Conservation (phyloP, 331 rosid genomes). For the Stylosanthes scabra region DNA sequence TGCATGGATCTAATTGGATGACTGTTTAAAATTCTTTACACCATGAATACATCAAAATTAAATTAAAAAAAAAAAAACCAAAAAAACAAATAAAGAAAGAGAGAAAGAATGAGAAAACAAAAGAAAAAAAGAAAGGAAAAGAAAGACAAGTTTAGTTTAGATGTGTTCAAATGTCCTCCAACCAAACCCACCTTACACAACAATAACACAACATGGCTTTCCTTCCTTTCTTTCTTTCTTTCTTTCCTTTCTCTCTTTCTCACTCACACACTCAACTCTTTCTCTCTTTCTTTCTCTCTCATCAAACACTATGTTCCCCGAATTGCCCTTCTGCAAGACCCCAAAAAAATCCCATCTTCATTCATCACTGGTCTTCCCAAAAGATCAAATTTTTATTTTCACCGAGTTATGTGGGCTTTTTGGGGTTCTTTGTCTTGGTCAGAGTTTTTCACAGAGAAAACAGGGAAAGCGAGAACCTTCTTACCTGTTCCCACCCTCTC, state of each 20-base stretch:
- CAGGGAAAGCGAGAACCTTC: slow-evolving; percentile 90
- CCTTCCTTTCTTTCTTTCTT: too few species aligned
- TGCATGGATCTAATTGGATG: too few species aligned
- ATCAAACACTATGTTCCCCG: slow-evolving; percentile 64
- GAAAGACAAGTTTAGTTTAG: slow-evolving; percentile 54
- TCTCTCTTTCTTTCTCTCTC: slow-evolving; percentile 49
- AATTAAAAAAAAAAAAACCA: slow-evolving; percentile 39
- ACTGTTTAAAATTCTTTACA: too few species aligned
- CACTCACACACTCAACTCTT: slow-evolving; percentile 30
- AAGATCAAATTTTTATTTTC: slow-evolving; percentile 66
- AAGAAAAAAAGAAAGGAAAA: slow-evolving; percentile 7
- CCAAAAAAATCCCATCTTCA: slow-evolving; percentile 97
- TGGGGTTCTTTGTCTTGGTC: slow-evolving; percentile 95
- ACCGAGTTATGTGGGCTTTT: slow-evolving; percentile 99
- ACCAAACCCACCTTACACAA: slow-evolving; percentile 77
- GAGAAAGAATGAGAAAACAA: slow-evolving; percentile 55
- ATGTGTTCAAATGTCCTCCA: slow-evolving; percentile 97
- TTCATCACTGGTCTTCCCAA: slow-evolving; percentile 77
- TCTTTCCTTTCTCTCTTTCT: slow-evolving; percentile 33
- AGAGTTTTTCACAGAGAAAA: slow-evolving; percentile 96
- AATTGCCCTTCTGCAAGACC: slow-evolving; percentile 99
- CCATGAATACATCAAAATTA: too few species aligned
- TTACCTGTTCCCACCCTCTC: slow-evolving; percentile 41
- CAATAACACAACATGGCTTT: not conserved
- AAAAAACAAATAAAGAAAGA: slow-evolving; percentile 47